Evolutionary conservation across 202 grass and related monocot species (phyloP).

Genomic region (Panicum virgatum): DNA sequence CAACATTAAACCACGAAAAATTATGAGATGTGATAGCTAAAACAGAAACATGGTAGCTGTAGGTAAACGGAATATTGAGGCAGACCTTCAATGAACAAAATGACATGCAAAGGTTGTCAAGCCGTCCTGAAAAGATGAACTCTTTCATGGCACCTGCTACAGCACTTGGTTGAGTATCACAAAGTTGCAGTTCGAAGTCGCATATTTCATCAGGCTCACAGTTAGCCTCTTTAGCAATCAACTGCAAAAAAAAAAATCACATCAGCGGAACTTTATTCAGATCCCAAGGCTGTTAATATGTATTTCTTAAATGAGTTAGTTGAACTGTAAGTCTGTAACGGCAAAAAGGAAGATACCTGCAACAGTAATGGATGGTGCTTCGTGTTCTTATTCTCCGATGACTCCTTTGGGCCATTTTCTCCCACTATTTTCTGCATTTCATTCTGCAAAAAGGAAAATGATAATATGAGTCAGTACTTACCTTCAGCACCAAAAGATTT

Average conservation of each 20-base stretch:
- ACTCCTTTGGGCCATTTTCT: conserved; percentile 54
- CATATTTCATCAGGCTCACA: conserved; percentile 80
- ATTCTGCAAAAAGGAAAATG: conserved; percentile 29
- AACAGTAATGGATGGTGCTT: conserved; percentile 85
- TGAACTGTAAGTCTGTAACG: neutral
- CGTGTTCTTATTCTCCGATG: conserved; percentile 48
- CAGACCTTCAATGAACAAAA: conserved; percentile 90
- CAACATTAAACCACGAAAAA: neutral
- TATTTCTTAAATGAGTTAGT: conserved; percentile 17
- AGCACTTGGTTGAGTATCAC: conserved; percentile 87
- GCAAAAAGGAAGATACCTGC: conserved; percentile 55
- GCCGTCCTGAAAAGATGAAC: conserved; percentile 95
- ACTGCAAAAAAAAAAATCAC: conserved; percentile 48
- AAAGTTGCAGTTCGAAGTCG: conserved; percentile 93
- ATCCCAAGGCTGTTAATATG: conserved; percentile 5
- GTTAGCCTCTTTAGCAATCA: conserved; percentile 75
- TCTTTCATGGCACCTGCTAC: conserved; percentile 91
- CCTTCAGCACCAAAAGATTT: conserved; percentile 2
- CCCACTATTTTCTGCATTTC: conserved; percentile 76
- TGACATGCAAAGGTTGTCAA: conserved; percentile 99
- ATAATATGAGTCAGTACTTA: conserved; percentile 4
- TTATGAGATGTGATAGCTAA: neutral
- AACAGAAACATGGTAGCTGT: neutral
- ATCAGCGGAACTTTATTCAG: too few species aligned
- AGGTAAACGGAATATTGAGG: neutral